Evolutionary conservation across 805 yeast genomes (phyloP), one percentile per base, ranked within the genome.

Genomic region (Saccharomycopsis babjevae): DNA sequence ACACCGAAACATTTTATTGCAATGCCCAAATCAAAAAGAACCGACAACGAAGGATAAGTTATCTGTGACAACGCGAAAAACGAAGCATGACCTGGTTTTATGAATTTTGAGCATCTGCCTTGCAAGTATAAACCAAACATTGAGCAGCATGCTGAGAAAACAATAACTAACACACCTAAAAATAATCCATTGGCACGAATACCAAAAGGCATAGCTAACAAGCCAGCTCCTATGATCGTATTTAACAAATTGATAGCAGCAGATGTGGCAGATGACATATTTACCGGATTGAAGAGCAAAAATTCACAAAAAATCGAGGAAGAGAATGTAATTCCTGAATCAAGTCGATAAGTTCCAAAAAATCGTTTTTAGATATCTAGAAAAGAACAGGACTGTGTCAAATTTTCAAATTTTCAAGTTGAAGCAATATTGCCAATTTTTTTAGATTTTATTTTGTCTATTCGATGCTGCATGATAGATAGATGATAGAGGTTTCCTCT

Each of bases 1-100:
- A 85, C 88, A 16, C 90, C 90, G 68, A 84, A 83, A 66, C 89
- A 85, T 70, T 85, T 86, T 59, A 85, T 73, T 1, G 88, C 88
- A 57, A 85, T 85, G 1, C 89, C 89, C 28, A 83, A 61, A 69
- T 85, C 90, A 70, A 85, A 85, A 1, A 83, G 70, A 3, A 85
- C 82, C 56, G 85, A 79, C 38, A 84, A 71, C 18, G 80, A 77
- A 1, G 88, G 88, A 63, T 82, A 83, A 0, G 88, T 82, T 46
- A 82, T 69, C 60, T 81, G 83, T 38, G 88, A 78, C 15, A 85
- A 70, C 22, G 83, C 77, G 73, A 86, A 86, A 69, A 85, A 87
- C 0, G 89, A 84, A 1, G 87, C 83, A 61, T 81, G 83, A 1
- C 86, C 85, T 42, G 72, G 72, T 1, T 67, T 68, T 5, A 79